These are phyloP conservation scores for Podospora fimiseda DNA, from an alignment of 495 filamentous ascomycete species.

Conservation along the genomic window DNA sequence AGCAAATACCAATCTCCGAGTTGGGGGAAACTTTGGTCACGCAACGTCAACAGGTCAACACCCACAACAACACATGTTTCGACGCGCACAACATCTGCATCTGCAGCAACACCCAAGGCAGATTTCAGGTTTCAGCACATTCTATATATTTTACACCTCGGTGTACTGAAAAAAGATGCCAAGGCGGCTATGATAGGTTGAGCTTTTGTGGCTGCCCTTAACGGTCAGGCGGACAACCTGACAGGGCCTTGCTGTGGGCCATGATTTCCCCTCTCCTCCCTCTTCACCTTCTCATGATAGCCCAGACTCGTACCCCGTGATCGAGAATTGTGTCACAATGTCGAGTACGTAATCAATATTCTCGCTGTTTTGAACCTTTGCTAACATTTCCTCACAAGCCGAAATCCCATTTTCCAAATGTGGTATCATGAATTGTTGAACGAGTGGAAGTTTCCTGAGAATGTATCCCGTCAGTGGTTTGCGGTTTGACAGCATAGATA, in stretches of 20 bases:
- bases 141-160: not conserved
- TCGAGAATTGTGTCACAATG: not conserved
- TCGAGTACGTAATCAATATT: not conserved
- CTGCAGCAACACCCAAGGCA: not conserved
- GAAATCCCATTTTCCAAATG: too few relatives aligned
- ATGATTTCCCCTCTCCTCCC: not conserved
- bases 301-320: not conserved
- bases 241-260: not conserved
- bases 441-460: not conserved
- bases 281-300: not conserved
- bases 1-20: not conserved
- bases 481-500: not conserved
- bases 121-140: too few relatives aligned
- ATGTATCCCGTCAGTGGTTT: not conserved
- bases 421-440: too few relatives aligned
- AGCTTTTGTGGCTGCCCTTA: not conserved
- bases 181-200: not conserved
- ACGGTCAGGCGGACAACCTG: not conserved
- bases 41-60: not conserved
- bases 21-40: not conserved
- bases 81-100: not conserved
- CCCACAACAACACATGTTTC: not conserved
- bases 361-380: not conserved
- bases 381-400: too few relatives aligned
- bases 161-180: not conserved